Evolutionary conservation across 768 basidiomycete genomes (phyloP), one percentile per base, ranked within the genome.

Genomic region (Boletales sp.): DNA sequence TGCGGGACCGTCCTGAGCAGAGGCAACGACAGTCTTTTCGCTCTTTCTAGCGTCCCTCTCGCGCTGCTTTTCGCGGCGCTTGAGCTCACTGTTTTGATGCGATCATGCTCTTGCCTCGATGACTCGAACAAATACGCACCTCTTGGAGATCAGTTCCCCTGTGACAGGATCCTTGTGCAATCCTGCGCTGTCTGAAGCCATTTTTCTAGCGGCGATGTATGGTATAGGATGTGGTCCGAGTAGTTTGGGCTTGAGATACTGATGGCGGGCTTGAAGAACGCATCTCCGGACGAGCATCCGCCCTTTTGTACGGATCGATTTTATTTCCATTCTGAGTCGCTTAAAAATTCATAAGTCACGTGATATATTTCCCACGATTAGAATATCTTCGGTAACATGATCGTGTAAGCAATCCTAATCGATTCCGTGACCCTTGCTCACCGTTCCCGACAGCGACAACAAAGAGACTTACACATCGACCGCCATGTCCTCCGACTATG

Each of bases 91-190:
- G 64, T 55, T 46, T 45, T 47, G 49, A 25, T 35, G 42, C 46
- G 55, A 69, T 72, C 48, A 47, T 67, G 70, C 53, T 65, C 53
- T 57, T 15, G 30, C 35, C 18, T 50, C 55, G 53, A 56, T 51
- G 48, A 34, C 41, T 15, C 10, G 13, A 34, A 34, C 15, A 45
- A 32, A 38, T 17, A 79, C 85, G 51, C 46, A 95, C 95, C 80
- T 80, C 83, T 99, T 99, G 73, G 93, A 96, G 63, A 99, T 84
- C 86, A 96, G 79, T 71, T 98, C 94, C 33, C 94, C 94, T 0
- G 95, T 96, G 55, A 93, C 81, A 37, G 87, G 87, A 68, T 93
- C 90, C 77, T 83, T 84, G 65, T 79, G 80, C 14, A 57, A 54
- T 43, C 32, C 69, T 7, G 65, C 50, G 15, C 55, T 49, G 34